Conservation (phyloP, 2,329 filamentous ascomycete genomes). For the Emergomyces pasteurianus region DNA sequence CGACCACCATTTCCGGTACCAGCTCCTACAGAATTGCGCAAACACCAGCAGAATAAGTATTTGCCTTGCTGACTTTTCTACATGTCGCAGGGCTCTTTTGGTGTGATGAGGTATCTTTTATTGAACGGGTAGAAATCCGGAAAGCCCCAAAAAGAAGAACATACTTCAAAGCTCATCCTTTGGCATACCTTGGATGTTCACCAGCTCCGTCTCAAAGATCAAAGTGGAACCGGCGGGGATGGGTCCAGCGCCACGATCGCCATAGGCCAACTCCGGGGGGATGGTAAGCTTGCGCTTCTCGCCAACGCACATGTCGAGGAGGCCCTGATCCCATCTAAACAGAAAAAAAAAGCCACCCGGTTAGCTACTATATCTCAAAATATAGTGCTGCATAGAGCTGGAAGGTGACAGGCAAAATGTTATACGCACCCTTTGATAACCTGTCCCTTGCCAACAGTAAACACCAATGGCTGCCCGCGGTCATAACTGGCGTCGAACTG, state of each 20-base stretch:
- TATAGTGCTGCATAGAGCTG: no score
- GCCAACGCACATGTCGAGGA: constrained; percentile 89
- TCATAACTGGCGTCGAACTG: constrained; percentile 81
- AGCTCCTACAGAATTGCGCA: background rate
- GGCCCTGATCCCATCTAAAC: constrained; percentile 72
- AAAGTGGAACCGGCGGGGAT: constrained; percentile 74
- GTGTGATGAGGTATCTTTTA: background rate
- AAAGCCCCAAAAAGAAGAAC: background rate
- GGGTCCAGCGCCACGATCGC: constrained; percentile 60
- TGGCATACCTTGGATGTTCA: constrained; percentile 65
- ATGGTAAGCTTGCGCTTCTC: constrained; percentile 87
- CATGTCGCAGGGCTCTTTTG: no score
- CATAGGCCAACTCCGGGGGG: constrained; percentile 77
- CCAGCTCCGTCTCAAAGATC: constrained; percentile 84
- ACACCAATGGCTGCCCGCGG: constrained; percentile 61
- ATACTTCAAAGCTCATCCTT: constrained; percentile 34
- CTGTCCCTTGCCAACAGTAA: constrained; percentile 65
- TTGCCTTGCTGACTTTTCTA: background rate
- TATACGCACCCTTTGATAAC: constrained; percentile 73
- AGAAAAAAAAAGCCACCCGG: constrained; percentile 10
- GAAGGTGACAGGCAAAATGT: background rate
- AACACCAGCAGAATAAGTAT: background rate
- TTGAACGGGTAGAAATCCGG: background rate
- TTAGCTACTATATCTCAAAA: background rate
- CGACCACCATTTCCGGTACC: background rate